Evolutionary conservation across 1,139 yeast species (phyloP), one percentile per base, ranked within the genome.

Genomic region (Magnusiomyces sp.): DNA sequence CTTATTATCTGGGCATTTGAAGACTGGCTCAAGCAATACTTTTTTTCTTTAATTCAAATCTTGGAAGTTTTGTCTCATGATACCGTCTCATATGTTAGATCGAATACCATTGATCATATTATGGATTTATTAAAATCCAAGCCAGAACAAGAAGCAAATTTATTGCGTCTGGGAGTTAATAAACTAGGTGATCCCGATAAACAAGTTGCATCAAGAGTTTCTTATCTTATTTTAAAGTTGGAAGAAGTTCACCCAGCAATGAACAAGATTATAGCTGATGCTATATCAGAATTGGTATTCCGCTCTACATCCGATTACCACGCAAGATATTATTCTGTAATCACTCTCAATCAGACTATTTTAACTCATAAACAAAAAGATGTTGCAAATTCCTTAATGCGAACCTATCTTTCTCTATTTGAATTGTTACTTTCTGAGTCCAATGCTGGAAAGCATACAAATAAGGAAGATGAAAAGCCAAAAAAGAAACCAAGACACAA

Each of bases 61-160:
- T 75, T 94, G 58, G 97, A 89, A 49, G 48, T 50, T 51, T 73
- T 92, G 49, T 77, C 88, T 23, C 95, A 88, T 62, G 98, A 92
- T 66, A 86, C 97, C n/a, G 89, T 92, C 59, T 79, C 83, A 51
- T 94, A 86, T 62, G 95, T 92, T 41, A 80, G 95, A 65, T 76
- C 83, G 74, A 86, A 80, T 55, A 80, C 86, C 39, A 76, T 89
- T 38, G 72, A 77, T 45, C 92, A 87, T 62, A 76, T 90, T 41
- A 85, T 90, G 58, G 95, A 87, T 54, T 73, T 92, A 43, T 71
- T 92, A 54, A 81, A 80, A 58, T 75, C 84, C 14, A 92, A 90
- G 65, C 97, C 99, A 2, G 99, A 92, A 70, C 98, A 94, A 71
- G 99, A 92, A 68, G 95, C 83, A 47, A 92, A 94, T 65, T 72